Evolutionary conservation across 2,329 filamentous ascomycete genomes (phyloP).

Genomic region (Alternaria brassicicola): DNA sequence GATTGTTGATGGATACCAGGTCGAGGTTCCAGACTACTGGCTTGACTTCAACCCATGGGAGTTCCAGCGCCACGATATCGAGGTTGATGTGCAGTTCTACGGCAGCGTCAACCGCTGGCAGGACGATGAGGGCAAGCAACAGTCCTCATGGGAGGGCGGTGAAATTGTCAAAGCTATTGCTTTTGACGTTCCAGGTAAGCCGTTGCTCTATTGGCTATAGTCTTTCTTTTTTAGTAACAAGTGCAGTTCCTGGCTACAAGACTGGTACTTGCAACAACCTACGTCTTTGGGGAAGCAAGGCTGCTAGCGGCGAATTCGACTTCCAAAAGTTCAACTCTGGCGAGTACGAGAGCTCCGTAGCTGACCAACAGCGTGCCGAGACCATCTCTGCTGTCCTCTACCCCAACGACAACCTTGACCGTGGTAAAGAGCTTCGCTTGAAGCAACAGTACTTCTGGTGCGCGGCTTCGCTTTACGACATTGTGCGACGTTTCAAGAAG

Average conservation of each 20-base stretch:
- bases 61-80: conserved; percentile 93
- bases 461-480: conserved; percentile 92
- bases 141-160: conserved; percentile 85
- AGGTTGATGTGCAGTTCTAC: conserved; percentile 96
- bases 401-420: conserved; percentile 95
- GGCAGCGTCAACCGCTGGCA: conserved; percentile 75
- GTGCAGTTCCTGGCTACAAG: conserved; percentile 82
- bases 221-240: conserved; percentile 17
- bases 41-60: conserved; percentile 99
- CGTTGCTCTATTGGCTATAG: not conserved
- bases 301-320: conserved; percentile 95
- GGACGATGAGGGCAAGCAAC: conserved; percentile 76
- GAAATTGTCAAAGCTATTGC: conserved; percentile 91
- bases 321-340: conserved; percentile 99
- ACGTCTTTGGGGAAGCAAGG: conserved; percentile 96
- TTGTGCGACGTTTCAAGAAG: conserved; percentile 98
- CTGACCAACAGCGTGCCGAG: conserved; percentile 98
- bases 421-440: conserved; percentile 93
- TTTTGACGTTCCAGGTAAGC: conserved; percentile 73
- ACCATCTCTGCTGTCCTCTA: conserved; percentile 98
- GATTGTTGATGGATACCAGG: conserved; percentile 96
- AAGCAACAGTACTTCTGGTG: conserved; percentile 99
- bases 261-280: conserved; percentile 95
- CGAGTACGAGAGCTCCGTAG: conserved; percentile 96
- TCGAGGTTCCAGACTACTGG: conserved; percentile 99